phyloP scores from a whole-genome alignment of 2,329 filamentous ascomycete species.

The Fusarium sp. region DNA sequence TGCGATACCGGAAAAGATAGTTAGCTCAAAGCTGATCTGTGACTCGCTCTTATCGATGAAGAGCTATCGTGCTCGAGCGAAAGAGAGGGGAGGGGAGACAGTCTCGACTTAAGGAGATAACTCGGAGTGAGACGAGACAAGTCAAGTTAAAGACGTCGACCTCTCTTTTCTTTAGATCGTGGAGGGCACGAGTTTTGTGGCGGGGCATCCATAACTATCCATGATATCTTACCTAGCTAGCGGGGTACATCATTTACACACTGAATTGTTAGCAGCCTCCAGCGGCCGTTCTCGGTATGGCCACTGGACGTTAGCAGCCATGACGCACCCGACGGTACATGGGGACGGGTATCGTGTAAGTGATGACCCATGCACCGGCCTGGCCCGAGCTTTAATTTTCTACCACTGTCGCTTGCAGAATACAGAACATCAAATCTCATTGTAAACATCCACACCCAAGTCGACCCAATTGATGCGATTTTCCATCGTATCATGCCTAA shows the following conservation, averaged over 20 bases:
- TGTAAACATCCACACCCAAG: background rate
- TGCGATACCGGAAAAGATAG: constrained; percentile 12
- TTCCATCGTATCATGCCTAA: constrained; percentile 48
- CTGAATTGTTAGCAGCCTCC: constrained; percentile 6
- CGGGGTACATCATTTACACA: constrained; percentile 38
- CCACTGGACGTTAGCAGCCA: constrained; percentile 20
- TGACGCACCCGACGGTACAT: constrained; percentile 42
- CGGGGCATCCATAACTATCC: constrained; percentile 38
- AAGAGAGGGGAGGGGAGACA: background rate
- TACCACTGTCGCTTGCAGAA: background rate
- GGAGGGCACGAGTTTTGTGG: constrained; percentile 47
- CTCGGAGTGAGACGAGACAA: constrained; percentile 25
- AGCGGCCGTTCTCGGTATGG: constrained; percentile 38
- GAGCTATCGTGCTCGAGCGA: constrained; percentile 3
- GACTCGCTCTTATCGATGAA: constrained; percentile 19
- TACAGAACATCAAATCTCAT: background rate
- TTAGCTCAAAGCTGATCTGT: background rate
- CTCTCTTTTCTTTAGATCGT: constrained; percentile 24
- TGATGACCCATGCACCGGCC: constrained; percentile 36
- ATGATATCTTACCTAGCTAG: constrained; percentile 8
- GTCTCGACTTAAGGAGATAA: constrained; percentile 35
- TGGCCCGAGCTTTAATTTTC: constrained; percentile 43
- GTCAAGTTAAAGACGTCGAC: constrained; percentile 16
- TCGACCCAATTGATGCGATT: constrained; percentile 21
- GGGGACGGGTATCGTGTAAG: constrained; percentile 31